phyloP scores from a whole-genome alignment of 2,329 filamentous ascomycete species.

The Epichloe uncinata region DNA sequence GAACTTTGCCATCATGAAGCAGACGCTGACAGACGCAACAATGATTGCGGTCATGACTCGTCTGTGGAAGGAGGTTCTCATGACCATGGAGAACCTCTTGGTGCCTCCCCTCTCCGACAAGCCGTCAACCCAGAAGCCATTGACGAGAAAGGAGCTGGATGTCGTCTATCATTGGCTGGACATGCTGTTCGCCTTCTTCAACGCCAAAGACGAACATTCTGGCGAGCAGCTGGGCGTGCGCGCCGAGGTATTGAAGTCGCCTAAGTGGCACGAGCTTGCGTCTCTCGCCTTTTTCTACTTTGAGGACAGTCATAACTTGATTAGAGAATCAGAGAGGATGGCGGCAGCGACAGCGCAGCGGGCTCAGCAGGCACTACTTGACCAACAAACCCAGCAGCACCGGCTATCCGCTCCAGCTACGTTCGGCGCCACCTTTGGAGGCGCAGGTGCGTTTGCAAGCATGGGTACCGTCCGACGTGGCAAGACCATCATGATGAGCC shows the following conservation, averaged over 20 bases:
- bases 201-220: constrained; percentile 72
- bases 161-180: constrained; percentile 92
- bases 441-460: constrained; percentile 40
- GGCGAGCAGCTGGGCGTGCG: constrained; percentile 78
- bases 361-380: constrained; percentile 52
- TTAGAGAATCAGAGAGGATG: constrained; percentile 94
- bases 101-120: constrained; percentile 95
- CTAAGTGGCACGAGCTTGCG: constrained; percentile 95
- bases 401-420: constrained; percentile 54
- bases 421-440: constrained; percentile 22
- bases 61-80: constrained; percentile 92
- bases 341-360: constrained; percentile 71
- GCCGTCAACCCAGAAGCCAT: constrained; percentile 68
- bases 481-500: constrained; percentile 82
- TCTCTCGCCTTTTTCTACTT: constrained; percentile 99
- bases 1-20: constrained; percentile 98
- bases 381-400: constrained; percentile 37
- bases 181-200: constrained; percentile 86
- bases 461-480: constrained; percentile 53
- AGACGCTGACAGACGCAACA: constrained; percentile 85
- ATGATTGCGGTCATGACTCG: constrained; percentile 98
- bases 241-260: constrained; percentile 81
- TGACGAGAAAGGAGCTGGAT: constrained; percentile 80
- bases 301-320: constrained; percentile 77
- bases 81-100: constrained; percentile 78